Evolutionary conservation across 306 rosid genomes (phyloP).

Genomic region (Gastrolobium villosum): DNA sequence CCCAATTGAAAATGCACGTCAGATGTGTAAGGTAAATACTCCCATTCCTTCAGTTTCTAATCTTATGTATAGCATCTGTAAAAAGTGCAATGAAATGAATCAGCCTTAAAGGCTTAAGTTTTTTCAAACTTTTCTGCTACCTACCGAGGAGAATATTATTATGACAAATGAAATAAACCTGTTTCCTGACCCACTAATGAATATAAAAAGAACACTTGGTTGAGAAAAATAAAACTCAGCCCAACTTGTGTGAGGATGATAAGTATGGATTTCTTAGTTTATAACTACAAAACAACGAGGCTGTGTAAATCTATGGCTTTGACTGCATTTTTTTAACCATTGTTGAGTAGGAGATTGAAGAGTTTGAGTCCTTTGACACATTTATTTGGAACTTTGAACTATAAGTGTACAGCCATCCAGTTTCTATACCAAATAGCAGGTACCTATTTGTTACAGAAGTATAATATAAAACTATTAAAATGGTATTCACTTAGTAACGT

Average conservation of each 20-base stretch:
- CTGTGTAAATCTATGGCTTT: background rate
- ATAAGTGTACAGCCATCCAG: conserved; percentile 50
- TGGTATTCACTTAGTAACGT: no score
- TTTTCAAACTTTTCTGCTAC: conserved; percentile 47
- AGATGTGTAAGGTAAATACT: conserved; percentile 55
- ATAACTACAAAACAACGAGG: background rate
- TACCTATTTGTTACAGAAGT: no score
- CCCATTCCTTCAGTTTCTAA: background rate
- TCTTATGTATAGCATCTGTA: background rate
- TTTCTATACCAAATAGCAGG: no score
- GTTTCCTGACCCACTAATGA: conserved; percentile 20
- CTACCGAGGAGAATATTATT: background rate
- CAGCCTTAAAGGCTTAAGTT: conserved; percentile 11
- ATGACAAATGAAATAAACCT: conserved; percentile 1
- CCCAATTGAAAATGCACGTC: conserved; percentile 63
- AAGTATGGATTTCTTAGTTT: conserved; percentile 15
- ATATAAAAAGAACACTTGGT: background rate
- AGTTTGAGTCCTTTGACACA: conserved; percentile 58
- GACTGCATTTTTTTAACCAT: background rate
- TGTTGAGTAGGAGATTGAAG: conserved; percentile 52
- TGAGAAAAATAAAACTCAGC: background rate
- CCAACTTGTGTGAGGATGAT: background rate
- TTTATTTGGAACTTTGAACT: conserved; percentile 63
- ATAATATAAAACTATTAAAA: no score
- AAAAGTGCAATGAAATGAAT: background rate